Evolutionary conservation across 345 rosid species (phyloP), one percentile per base, ranked within the genome.

Genomic region (Arabis hirsuta): DNA sequence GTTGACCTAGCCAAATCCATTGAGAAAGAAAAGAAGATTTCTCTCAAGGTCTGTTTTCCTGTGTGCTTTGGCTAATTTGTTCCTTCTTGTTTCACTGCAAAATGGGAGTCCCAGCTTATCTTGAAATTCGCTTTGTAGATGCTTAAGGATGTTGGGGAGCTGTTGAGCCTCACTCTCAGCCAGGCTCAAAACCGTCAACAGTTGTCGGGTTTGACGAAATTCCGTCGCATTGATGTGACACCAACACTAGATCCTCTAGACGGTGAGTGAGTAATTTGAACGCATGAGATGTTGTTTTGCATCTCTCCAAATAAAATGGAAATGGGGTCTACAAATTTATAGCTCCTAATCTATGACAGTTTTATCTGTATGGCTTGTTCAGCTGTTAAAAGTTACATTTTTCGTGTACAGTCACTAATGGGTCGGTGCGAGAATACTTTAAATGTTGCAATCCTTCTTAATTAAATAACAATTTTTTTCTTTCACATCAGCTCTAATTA

Each of bases 11-110:
- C 96, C 19, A 94, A 91, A 67, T 81, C 85, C 66, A 81, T 94
- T 78, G 95, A 91, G 59, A 84, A 70, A 72, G 93, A 94, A 81
- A 91, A 91, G 84, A 91, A 89, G 81, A 89, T 94, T 83, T 92
- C 98, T 19, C 41, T 85, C 78, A 89, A 94, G 97, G 98, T 91
- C 24, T 60, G 81, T 78, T 82, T 34, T 10, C 63, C 32, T 59
- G 47, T 65, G 48, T 57, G 36, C 46, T 24, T 55, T 39, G 47
- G 55, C 7, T 63, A 26, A 31, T 31, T 11, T 63, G 0, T 38
- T 38, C 9, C 51, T 12, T 50, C 19, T 50, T 55, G 50, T 64
- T 63, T 53, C 26, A 57, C 39, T 32, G 46, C 34, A 41, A 14
- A 69, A 48, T 31, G 39, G 22, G 66, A 70, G 19, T 5, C 42